Conservation (phyloP, 2,329 filamentous ascomycete genomes). For the Juglanconis oblonga region DNA sequence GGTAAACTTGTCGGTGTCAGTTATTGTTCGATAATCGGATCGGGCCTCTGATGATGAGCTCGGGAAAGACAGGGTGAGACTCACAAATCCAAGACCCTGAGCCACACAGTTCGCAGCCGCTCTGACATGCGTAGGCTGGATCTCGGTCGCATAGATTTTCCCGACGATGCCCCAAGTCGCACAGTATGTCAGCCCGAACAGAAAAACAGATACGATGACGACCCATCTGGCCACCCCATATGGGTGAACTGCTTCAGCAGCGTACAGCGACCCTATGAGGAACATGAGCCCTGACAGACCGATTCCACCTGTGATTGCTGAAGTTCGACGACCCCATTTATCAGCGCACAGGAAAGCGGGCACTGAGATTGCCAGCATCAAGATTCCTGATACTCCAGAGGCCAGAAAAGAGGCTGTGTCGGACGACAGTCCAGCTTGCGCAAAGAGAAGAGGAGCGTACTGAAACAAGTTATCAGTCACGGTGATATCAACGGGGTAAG, state of each 20-base stretch:
- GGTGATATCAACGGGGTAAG: background rate
- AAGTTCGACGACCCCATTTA: slow-evolving; percentile 53
- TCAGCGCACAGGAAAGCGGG: slow-evolving; percentile 56
- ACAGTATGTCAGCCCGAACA: slow-evolving; percentile 45
- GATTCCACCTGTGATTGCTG: slow-evolving; percentile 51
- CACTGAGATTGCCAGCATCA: slow-evolving; percentile 57
- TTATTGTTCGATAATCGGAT: background rate
- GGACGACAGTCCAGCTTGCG: slow-evolving; percentile 55
- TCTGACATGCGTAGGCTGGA: slow-evolving; percentile 53
- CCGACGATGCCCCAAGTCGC: slow-evolving; percentile 53
- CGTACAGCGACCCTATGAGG: slow-evolving; percentile 52
- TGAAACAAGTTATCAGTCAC: slow-evolving; percentile 22
- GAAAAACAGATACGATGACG: slow-evolving; percentile 47
- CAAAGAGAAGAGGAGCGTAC: slow-evolving; percentile 61
- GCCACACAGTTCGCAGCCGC: slow-evolving; percentile 52
- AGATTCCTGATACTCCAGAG: slow-evolving; percentile 56
- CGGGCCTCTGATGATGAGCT: background rate
- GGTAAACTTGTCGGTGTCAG: slow-evolving; percentile 24
- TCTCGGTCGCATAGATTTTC: slow-evolving; percentile 57
- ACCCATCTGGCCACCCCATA: slow-evolving; percentile 44
- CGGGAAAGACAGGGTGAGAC: background rate
- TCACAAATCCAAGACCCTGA: slow-evolving; percentile 31
- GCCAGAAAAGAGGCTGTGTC: slow-evolving; percentile 56
- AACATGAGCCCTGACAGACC: slow-evolving; percentile 48
- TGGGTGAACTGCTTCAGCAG: slow-evolving; percentile 38